Percentiles rank a stretch among this genome's conserved stretches.
Evolutionary conservation across 1,139 yeast genomes (phyloP).

Genomic region (Yamadazyma kanchanaburiensis): DNA sequence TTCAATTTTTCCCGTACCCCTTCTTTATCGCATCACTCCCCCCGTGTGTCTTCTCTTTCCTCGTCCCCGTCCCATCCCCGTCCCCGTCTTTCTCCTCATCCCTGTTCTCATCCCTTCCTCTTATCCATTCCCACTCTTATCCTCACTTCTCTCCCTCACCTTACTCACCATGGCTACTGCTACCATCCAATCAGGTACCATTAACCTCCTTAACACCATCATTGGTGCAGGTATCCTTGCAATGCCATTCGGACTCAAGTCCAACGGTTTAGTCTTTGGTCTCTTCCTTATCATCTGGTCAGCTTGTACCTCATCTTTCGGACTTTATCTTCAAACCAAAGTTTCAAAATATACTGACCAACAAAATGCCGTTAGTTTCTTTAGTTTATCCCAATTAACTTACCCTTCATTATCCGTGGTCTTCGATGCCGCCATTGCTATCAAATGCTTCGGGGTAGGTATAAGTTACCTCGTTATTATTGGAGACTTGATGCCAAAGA

Average conservation of each 20-base stretch:
- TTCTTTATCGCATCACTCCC: too few species aligned
- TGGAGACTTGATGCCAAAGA: conserved; percentile 88
- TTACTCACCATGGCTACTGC: conserved; percentile 25
- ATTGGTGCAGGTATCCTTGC: conserved; percentile 58
- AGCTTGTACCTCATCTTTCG: conserved; percentile 49
- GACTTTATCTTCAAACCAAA: conserved; percentile 49
- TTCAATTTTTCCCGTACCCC: too few species aligned
- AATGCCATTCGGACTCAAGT: conserved; percentile 53
- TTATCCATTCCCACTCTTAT: background rate
- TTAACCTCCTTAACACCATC: conserved; percentile 52
- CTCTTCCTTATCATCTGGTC: conserved; percentile 43
- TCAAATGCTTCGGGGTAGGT: conserved; percentile 85
- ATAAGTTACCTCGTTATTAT: conserved; percentile 83
- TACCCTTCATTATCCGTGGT: conserved; percentile 47
- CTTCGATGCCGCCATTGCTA: conserved; percentile 53
- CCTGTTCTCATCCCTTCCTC: background rate
- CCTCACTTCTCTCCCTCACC: background rate
- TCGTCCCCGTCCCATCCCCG: background rate
- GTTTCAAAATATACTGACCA: conserved; percentile 49
- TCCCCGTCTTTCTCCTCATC: background rate
- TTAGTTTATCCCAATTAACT: conserved; percentile 51
- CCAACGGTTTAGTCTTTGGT: conserved; percentile 51
- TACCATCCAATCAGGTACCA: conserved; percentile 47
- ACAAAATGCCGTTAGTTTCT: conserved; percentile 49
- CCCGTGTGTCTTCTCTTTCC: too few species aligned